Evolutionary conservation across 2,329 filamentous ascomycete genomes (phyloP), one percentile per base, ranked within the genome.

Genomic region (Leptographium galeiforme): DNA sequence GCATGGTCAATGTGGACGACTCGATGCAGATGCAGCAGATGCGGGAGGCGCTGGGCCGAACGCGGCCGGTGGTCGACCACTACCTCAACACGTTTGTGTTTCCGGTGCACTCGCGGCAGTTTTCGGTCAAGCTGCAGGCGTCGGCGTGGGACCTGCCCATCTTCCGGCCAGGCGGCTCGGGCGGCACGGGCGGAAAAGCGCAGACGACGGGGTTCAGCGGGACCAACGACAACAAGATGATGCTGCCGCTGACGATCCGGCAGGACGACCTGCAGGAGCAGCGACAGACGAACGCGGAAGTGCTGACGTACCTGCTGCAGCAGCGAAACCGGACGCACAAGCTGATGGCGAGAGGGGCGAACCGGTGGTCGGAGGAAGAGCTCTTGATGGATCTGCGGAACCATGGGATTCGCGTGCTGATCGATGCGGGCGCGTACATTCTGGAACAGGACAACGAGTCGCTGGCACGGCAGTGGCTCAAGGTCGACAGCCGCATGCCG

Each of bases 171-270:
- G 40, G 56, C 53, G 14, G 32, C 60, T 34, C 6, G 33, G 33
- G 33, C 6, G 8, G 34, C 34, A 36, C 8, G 3, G 12, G 34
- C 8, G 34, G 34, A 36, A 36, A 36, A 43, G 60, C 66, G 2
- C 56, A 73, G 1, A 84, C 82, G 0, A 86, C 82, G 0, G 84
- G 84, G 0, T 89, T 89, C 61, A 84, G 79, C 8, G 84, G 84
- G 0, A 88, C 85, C 0, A 87, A 85, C 46, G 84, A 88, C 60
- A 80, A 77, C 19, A 70, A 74, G 40, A 67, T 65, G 0, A 69
- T 84, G 38, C 64, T 87, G 0, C 84, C 84, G 0, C 63, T 80
- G n/a, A 79, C 72, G 0, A 78, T 87, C 19, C 63, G 68, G 19
- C 82, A 87, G 51, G 65, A 77, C 0, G 82, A 88, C 55, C 69